Evolutionary conservation across 176 grass and related monocot species (phyloP).

Genomic region (Eleusine coracana): DNA sequence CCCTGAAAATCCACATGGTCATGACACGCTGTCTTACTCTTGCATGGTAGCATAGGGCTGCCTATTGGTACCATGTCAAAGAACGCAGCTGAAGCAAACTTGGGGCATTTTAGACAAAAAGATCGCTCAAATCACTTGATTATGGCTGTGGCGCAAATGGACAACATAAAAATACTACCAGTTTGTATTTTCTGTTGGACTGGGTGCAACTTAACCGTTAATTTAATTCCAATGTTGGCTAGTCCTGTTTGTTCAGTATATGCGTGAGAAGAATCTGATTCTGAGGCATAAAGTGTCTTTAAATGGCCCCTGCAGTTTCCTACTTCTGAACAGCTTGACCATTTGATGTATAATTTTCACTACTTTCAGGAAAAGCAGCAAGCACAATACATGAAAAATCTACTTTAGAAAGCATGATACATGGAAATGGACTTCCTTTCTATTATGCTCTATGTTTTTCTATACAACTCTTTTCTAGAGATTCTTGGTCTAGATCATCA

Average conservation of each 20-base stretch:
- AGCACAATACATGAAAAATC: slow-evolving; percentile 19
- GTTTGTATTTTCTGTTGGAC: slow-evolving; percentile 29
- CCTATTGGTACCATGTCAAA: not conserved
- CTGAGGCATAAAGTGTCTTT: slow-evolving; percentile 55
- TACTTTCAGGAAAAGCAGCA: slow-evolving; percentile 43
- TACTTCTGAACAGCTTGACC: slow-evolving; percentile 25
- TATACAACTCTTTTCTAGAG: slow-evolving; percentile 9
- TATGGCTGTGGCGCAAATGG: slow-evolving; percentile 17
- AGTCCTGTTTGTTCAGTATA: slow-evolving; percentile 35
- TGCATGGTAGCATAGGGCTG: not conserved
- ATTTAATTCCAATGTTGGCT: slow-evolving; percentile 29
- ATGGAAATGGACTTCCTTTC: slow-evolving; percentile 17
- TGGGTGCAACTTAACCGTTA: slow-evolving; percentile 6
- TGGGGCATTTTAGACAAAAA: slow-evolving; percentile 1
- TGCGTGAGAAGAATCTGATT: slow-evolving; percentile 65
- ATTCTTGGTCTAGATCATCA: slow-evolving; percentile 23
- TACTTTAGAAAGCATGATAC: not conserved
- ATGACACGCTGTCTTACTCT: not conserved
- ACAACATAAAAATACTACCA: not conserved
- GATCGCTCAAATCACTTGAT: not conserved
- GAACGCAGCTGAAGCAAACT: slow-evolving; percentile 7
- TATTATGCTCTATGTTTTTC: slow-evolving; percentile 35
- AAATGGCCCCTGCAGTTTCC: slow-evolving; percentile 34
- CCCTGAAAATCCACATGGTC: not conserved
- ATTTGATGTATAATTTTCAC: slow-evolving; percentile 31